Conservation (phyloP, 805 yeast genomes). For the Kodamaea neixiangensis region DNA sequence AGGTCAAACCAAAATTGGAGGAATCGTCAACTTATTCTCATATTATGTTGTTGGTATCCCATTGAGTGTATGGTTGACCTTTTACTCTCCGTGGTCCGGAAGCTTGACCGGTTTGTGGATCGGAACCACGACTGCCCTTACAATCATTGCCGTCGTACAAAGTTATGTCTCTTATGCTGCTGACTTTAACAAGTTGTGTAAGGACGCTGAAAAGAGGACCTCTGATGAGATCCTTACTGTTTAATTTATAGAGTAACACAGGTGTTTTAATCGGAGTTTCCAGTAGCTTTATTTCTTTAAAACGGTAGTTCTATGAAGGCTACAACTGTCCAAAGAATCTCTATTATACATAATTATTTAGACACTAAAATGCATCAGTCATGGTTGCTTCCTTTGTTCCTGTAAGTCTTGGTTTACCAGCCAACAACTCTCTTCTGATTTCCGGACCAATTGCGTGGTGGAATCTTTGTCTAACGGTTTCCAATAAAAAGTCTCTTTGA, state of each 20-base stretch:
- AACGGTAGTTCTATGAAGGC: not conserved
- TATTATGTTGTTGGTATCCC: conserved; percentile 69
- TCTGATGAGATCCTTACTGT: conserved; percentile 13
- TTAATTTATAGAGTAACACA: not conserved
- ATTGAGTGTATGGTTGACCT: conserved; percentile 54
- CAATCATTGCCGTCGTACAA: conserved; percentile 50
- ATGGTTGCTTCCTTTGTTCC: conserved; percentile 36
- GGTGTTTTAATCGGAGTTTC: not conserved
- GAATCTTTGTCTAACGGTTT: conserved; percentile 85
- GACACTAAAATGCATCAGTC: conserved; percentile 37
- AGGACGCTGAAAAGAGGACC: conserved; percentile 41
- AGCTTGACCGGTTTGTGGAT: conserved; percentile 66
- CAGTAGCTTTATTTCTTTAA: too few relatives aligned
- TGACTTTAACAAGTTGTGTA: conserved; percentile 38
- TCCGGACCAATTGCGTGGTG: conserved; percentile 92
- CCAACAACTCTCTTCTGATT: conserved; percentile 87
- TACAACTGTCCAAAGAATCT: not conserved
- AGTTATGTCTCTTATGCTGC: conserved; percentile 36
- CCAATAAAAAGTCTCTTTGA: conserved; percentile 91
- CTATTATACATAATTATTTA: conserved; percentile 4
- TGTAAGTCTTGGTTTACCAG: conserved; percentile 71
- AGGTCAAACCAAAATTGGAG: conserved; percentile 69
- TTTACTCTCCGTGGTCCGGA: conserved; percentile 46
- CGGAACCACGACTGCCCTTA: conserved; percentile 50
- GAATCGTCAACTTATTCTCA: conserved; percentile 54